Conservation (phyloP, 306 rosid genomes). For the Dalbergia cultrata region DNA sequence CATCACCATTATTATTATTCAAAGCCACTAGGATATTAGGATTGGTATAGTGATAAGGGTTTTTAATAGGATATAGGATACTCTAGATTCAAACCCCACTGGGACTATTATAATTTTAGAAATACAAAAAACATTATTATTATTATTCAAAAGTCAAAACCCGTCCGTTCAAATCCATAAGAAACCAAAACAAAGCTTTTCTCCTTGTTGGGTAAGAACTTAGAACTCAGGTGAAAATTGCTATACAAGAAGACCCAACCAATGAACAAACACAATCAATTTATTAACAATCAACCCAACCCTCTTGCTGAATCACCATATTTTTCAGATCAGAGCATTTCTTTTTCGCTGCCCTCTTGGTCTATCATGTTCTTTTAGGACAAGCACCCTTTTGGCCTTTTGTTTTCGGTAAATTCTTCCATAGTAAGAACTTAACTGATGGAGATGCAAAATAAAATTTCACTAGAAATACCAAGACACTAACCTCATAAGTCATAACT, state of each 20-base stretch:
- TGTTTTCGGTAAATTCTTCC: no score
- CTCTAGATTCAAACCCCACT: no score
- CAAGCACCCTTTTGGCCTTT: neutral
- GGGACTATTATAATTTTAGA: no score
- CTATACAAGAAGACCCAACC: neutral
- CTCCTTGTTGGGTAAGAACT: neutral
- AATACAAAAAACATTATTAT: no score
- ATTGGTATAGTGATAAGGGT: no score
- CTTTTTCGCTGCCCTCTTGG: neutral
- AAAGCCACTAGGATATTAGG: no score
- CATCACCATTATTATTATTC: neutral
- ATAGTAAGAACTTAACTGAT: no score
- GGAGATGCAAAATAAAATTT: neutral
- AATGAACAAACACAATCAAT: no score
- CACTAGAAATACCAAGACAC: slow-evolving; percentile 25
- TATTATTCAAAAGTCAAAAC: no score
- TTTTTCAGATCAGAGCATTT: slow-evolving; percentile 16
- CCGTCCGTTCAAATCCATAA: no score
- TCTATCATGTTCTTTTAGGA: neutral
- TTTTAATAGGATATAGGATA: no score
- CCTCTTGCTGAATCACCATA: neutral
- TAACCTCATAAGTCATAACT: neutral
- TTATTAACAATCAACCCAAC: neutral
- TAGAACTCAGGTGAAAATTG: neutral
- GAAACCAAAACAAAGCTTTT: neutral